A percentile compares a stretch with the other conserved stretches of the same genome.
Evolutionary conservation across 148 eudicot species (phyloP).

Genomic region (Camellia granthamiana): DNA sequence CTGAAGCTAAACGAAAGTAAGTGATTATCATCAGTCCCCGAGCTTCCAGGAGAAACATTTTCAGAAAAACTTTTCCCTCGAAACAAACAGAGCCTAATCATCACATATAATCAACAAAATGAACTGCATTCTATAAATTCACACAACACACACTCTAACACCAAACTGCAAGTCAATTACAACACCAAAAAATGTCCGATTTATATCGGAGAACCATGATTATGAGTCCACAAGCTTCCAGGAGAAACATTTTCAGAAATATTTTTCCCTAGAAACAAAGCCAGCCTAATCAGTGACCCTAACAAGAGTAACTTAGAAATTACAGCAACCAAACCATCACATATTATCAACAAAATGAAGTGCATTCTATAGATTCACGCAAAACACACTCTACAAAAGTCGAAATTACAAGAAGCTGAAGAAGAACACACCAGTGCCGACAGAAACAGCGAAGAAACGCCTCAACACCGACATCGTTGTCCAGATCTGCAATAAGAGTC

Average conservation of each 20-base stretch:
- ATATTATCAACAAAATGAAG: neutral
- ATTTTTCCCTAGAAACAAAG: neutral
- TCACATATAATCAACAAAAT: neutral
- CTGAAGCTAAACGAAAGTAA: neutral
- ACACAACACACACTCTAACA: neutral
- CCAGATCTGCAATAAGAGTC: slow-evolving; percentile 13
- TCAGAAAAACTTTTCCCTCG: neutral
- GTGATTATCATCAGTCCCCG: neutral
- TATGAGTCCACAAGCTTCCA: neutral
- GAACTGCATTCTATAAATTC: slow-evolving; percentile 9
- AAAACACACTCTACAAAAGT: neutral
- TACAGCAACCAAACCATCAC: neutral
- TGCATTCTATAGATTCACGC: slow-evolving; percentile 7
- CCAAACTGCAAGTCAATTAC: neutral
- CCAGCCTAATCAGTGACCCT: neutral
- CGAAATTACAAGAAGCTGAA: neutral
- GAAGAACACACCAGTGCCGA: slow-evolving; percentile 14
- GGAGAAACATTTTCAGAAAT: neutral
- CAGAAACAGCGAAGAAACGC: neutral
- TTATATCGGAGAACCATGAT: neutral
- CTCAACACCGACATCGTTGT: slow-evolving; percentile 16
- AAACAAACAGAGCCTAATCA: neutral
- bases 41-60: neutral
- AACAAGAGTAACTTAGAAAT: no score
- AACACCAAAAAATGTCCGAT: neutral